Evolutionary conservation across 768 basidiomycete genomes (phyloP), one percentile per base, ranked within the genome.

Genomic region (Pulveroboletus sp.): DNA sequence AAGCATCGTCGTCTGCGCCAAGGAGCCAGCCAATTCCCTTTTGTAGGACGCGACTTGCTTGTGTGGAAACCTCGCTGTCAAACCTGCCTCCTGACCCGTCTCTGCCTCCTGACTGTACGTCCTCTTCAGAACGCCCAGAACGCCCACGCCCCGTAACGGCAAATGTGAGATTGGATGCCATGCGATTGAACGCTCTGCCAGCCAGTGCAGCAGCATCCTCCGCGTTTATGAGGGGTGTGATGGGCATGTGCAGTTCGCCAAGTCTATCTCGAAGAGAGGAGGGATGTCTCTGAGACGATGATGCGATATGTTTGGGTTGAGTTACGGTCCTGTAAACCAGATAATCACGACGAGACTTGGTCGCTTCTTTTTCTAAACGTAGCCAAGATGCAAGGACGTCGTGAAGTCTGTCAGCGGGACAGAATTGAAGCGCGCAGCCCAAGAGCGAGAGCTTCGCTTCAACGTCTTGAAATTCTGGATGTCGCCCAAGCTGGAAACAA

Each of bases 1-100:
- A 57, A 36, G 33, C 45, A 37, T 55, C 55, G 27, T 83, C 85
- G 52, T 93, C 93, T 11, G 83, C 88, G 37, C 95, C 95, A 50
- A 98, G 83, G 27, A 98, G 74, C 95, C 95, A 98, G 27, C 94
- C 94, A 46, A 98, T 90, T 8, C 95, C 95, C 61, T 86, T 86
- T 33, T 90, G 88, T 37, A 98, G 67, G 4, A 83, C 90, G 30
- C 85, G 77, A 43, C 82, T 81, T 2, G 91, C 91, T 58, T 86
- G 83, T n/a, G 78, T 66, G 17, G 84, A 81, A 37, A 88, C 82
- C 46, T 86, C 81, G 35, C 72, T 72, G 45, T 78, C 78, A 52
- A 68, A 69, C 51, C 71, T 69, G 42, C 73, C 66, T 41, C 73
- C 68, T 47, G 68, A 65, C 45, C 72, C 72, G 41, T 73, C 73